Conservation (phyloP, 2,329 filamentous ascomycete species). For the Colletotrichum orchidophilum region DNA sequence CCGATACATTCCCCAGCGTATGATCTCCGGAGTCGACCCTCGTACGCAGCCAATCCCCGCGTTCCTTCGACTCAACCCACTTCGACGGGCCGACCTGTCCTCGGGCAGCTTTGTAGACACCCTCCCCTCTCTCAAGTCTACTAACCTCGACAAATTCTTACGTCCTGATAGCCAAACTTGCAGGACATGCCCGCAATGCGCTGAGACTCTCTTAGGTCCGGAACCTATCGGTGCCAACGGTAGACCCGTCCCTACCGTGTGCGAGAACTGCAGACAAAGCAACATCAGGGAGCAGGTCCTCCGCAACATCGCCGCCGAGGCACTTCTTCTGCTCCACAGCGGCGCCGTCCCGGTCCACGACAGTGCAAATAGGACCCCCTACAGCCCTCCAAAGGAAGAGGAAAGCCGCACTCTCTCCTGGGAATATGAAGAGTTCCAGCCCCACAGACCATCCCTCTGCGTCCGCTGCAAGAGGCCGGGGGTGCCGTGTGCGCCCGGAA, state of each 20-base stretch:
- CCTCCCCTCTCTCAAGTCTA: not conserved
- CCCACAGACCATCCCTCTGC: not conserved
- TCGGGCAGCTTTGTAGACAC: not conserved
- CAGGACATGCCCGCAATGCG: slow-evolving; percentile 9
- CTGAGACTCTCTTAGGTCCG: not conserved
- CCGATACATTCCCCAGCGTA: not conserved
- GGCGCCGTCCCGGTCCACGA: not conserved
- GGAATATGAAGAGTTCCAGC: not conserved
- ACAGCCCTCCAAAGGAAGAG: not conserved
- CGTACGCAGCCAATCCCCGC: not conserved
- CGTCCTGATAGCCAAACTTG: too few species aligned
- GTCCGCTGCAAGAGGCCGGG: not conserved
- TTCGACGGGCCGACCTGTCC: not conserved
- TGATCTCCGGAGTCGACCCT: not conserved
- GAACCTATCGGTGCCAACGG: not conserved
- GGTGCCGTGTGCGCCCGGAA: not conserved
- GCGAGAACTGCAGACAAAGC: not conserved
- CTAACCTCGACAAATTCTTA: too few species aligned
- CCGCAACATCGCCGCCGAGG: not conserved
- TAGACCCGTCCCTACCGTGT: not conserved
- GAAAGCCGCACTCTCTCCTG: not conserved
- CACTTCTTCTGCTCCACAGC: not conserved
- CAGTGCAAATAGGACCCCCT: not conserved
- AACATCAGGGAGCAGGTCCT: slow-evolving; percentile 3
- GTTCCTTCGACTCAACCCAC: not conserved